phyloP scores from a whole-genome alignment of 495 filamentous ascomycete genomes.

The Annulohypoxylon moriforme region DNA sequence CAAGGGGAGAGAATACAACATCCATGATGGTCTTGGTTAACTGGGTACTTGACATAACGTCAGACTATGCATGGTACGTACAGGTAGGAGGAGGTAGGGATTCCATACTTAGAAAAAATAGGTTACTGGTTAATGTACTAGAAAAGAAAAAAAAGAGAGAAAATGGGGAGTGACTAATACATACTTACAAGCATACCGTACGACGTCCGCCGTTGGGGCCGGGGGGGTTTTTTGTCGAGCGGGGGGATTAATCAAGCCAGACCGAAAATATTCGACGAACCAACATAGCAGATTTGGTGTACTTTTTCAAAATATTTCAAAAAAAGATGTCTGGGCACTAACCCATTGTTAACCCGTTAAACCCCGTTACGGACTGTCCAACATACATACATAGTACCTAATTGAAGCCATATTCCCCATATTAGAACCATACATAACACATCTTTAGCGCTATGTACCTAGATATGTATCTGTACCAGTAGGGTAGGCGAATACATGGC shows the following conservation, averaged over 20 bases:
- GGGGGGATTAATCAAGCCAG: conserved; percentile 26
- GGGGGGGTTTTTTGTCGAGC: conserved; percentile 15
- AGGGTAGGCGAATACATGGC: background rate
- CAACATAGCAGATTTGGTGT: background rate
- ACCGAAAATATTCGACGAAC: conserved; percentile 25
- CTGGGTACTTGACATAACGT: conserved; percentile 35
- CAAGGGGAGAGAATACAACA: conserved; percentile 13
- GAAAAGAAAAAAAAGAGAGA: conserved; percentile 18
- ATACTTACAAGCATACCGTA: conserved; percentile 22
- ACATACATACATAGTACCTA: conserved; percentile 10
- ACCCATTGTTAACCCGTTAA: background rate
- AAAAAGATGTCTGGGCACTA: background rate
- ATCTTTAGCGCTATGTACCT: background rate
- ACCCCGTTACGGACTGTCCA: conserved; percentile 19
- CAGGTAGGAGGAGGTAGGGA: background rate
- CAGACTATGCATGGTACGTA: conserved; percentile 35
- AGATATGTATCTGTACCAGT: background rate
- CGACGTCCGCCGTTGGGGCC: conserved; percentile 36
- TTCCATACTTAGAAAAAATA: conserved; percentile 35
- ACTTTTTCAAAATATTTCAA: background rate
- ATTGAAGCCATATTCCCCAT: conserved; percentile 12
- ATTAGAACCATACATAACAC: background rate
- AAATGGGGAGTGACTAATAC: conserved; percentile 29
- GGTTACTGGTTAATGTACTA: background rate
- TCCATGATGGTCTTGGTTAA: no score